Conservation (phyloP, 768 basidiomycete genomes). For the Psilocybe sp. region DNA sequence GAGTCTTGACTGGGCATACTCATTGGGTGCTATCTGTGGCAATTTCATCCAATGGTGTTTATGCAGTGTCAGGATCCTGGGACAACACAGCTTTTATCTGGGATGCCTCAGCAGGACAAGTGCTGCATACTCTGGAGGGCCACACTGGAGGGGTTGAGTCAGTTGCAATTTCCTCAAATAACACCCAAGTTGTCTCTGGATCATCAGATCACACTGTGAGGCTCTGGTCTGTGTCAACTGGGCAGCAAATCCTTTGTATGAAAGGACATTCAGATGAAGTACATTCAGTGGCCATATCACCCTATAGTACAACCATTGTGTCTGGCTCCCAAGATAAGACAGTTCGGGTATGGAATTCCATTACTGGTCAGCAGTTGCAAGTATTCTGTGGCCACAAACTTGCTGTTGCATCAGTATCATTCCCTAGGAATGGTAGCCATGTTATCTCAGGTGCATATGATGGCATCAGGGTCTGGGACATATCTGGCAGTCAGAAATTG, state of each 20-base stretch:
- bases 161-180: constrained; percentile 19
- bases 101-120: not conserved
- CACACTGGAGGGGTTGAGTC: constrained; percentile 9
- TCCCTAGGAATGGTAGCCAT: not conserved
- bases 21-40: not conserved
- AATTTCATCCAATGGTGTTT: constrained; percentile 6
- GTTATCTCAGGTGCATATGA: constrained; percentile 1
- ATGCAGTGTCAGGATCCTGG: constrained; percentile 2
- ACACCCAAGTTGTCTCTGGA: constrained; percentile 28
- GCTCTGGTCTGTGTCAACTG: constrained; percentile 28
- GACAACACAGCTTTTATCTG: constrained; percentile 4
- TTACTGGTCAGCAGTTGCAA: not conserved
- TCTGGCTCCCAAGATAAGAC: not conserved
- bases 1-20: not conserved
- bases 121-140: not conserved
- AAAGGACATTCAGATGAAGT: not conserved
- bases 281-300: not conserved
- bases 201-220: constrained; percentile 32
- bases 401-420: not conserved
- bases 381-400: not conserved
- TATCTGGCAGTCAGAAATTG: too few species aligned
- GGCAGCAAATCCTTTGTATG: not conserved
- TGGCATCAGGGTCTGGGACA: not conserved
- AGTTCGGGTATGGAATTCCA: not conserved
- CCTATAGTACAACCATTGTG: not conserved